phyloP scores from a whole-genome alignment of 495 filamentous ascomycete species.

The Aspergillus homomorphus region DNA sequence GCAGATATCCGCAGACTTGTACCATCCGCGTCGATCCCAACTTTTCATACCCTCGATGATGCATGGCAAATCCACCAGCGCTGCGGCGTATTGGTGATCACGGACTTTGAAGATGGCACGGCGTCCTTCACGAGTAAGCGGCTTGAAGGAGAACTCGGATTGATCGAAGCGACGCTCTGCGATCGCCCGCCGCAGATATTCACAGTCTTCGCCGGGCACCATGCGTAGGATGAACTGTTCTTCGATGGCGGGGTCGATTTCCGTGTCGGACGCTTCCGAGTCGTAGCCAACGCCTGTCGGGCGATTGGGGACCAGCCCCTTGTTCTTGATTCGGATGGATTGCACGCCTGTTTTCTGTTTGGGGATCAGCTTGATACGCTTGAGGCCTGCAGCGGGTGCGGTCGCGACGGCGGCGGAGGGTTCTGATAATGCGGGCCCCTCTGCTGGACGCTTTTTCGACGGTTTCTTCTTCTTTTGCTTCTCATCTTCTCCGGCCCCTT shows the following conservation, averaged over 20 bases:
- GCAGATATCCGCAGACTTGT: slow-evolving; percentile 90
- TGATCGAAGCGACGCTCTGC: slow-evolving; percentile 70
- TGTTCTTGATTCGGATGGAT: slow-evolving; percentile 54
- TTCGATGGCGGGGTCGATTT: slow-evolving; percentile 82
- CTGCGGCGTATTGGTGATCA: slow-evolving; percentile 70
- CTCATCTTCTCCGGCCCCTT: slow-evolving; percentile 21
- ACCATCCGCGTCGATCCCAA: slow-evolving; percentile 87
- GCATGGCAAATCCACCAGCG: slow-evolving; percentile 83
- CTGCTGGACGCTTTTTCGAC: slow-evolving; percentile 43
- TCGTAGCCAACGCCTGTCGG: slow-evolving; percentile 86
- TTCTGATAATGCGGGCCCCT: slow-evolving; percentile 27
- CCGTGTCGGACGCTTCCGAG: slow-evolving; percentile 89
- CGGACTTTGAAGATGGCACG: slow-evolving; percentile 68
- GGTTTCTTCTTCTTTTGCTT: slow-evolving; percentile 50
- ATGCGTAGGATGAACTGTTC: slow-evolving; percentile 87
- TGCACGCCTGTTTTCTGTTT: slow-evolving; percentile 40
- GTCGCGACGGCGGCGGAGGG: slow-evolving; percentile 16
- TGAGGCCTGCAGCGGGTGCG: slow-evolving; percentile 31
- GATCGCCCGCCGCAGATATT: slow-evolving; percentile 70
- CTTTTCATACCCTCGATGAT: slow-evolving; percentile 95
- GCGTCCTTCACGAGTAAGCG: slow-evolving; percentile 70
- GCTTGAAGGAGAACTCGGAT: slow-evolving; percentile 68
- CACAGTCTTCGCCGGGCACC: slow-evolving; percentile 77
- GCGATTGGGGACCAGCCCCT: slow-evolving; percentile 60
- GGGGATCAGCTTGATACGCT: slow-evolving; percentile 42